Evolutionary conservation across 2,329 filamentous ascomycete species (phyloP).

Genomic region (Xylariales sp.): DNA sequence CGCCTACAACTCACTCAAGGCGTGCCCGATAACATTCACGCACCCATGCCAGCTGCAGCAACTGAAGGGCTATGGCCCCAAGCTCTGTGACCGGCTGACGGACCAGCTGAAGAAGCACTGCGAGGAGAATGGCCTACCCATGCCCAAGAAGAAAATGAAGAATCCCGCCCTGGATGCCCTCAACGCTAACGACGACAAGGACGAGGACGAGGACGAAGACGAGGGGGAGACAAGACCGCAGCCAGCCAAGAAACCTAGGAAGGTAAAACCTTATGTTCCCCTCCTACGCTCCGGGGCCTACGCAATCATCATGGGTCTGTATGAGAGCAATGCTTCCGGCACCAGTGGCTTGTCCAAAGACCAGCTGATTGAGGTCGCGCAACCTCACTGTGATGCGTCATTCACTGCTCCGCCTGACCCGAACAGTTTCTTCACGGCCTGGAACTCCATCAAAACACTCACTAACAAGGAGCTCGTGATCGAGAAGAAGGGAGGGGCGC

Average conservation of each 20-base stretch:
- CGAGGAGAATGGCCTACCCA: conserved; percentile 59
- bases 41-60: conserved; percentile 71
- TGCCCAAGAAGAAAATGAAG: conserved; percentile 51
- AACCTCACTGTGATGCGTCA: conserved; percentile 68
- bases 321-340: conserved; percentile 47
- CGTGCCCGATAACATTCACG: conserved; percentile 64
- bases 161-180: conserved; percentile 22
- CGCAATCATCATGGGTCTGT: conserved; percentile 64
- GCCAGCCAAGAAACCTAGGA: conserved; percentile 51
- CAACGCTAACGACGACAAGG: conserved; percentile 30
- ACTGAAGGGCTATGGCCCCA: conserved; percentile 70
- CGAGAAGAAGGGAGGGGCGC: conserved; percentile 62
- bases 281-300: conserved; percentile 69
- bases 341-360: conserved; percentile 57
- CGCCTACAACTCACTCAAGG: conserved; percentile 72
- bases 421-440: conserved; percentile 71
- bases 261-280: conserved; percentile 67
- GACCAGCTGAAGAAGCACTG: conserved; percentile 58
- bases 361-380: conserved; percentile 63
- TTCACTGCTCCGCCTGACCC: conserved; percentile 65
- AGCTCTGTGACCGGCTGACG: conserved; percentile 65
- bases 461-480: conserved; percentile 69
- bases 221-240: conserved; percentile 26
- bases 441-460: conserved; percentile 77
- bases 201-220: conserved; percentile 29